Percentiles rank a stretch among this genome's conserved stretches.
phyloP scores from a whole-genome alignment of 106 monocot species.

The Dioscorea zingiberensis region DNA sequence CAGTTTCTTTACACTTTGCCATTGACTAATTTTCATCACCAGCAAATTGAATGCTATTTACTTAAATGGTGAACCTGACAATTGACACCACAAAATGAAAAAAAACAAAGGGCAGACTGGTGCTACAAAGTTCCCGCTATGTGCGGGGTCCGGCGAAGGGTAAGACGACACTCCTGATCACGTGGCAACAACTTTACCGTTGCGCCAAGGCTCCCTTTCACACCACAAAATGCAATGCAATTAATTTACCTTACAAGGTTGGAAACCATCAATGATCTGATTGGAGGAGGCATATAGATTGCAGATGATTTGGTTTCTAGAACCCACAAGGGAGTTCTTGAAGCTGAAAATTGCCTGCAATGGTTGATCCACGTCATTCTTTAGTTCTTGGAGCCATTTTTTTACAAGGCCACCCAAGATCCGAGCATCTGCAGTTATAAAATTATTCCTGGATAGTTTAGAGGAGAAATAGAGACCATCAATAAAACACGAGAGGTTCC shows the following conservation, averaged over 20 bases:
- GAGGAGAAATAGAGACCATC: not conserved
- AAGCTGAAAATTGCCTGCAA: slow-evolving; percentile 50
- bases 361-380: slow-evolving; percentile 34
- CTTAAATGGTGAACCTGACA: too few species aligned
- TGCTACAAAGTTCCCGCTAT: too few species aligned
- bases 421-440: slow-evolving; percentile 36
- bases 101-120: too few species aligned
- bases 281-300: slow-evolving; percentile 41
- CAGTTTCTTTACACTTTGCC: too few species aligned
- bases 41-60: too few species aligned
- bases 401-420: slow-evolving; percentile 58
- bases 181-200: too few species aligned
- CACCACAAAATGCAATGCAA: not conserved
- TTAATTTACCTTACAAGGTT: slow-evolving; percentile 61
- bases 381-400: slow-evolving; percentile 73
- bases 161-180: too few species aligned
- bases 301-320: slow-evolving; percentile 56
- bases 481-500: not conserved
- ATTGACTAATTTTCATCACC: too few species aligned
- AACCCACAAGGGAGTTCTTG: slow-evolving; percentile 34
- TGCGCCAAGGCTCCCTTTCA: too few species aligned
- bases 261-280: slow-evolving; percentile 58
- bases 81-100: too few species aligned
- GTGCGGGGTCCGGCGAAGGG: too few species aligned
- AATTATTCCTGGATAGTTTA: not conserved